Evolutionary conservation across 106 monocot genomes (phyloP).

Genomic region (Apostasia ramifera): DNA sequence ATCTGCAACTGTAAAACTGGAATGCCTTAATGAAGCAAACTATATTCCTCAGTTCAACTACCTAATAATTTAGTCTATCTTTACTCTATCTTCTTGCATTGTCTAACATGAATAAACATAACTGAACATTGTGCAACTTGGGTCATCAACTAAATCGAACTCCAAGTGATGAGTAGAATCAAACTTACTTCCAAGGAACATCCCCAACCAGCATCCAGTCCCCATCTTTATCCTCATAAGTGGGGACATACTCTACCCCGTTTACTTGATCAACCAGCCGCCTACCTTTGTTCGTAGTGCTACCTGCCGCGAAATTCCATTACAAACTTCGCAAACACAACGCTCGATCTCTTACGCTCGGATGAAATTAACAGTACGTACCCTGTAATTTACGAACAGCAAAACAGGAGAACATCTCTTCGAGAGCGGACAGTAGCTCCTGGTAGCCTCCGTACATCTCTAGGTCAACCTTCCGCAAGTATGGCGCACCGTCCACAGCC

Average conservation of each 20-base stretch:
- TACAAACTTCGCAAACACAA: not conserved
- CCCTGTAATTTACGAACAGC: constrained; percentile 27
- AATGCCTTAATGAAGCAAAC: not conserved
- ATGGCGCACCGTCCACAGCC: constrained; percentile 95
- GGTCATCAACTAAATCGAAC: not conserved
- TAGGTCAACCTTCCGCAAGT: constrained; percentile 88
- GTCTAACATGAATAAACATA: not conserved
- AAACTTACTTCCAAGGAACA: constrained; percentile 89
- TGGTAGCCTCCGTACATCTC: constrained; percentile 62
- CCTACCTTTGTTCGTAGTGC: constrained; percentile 41
- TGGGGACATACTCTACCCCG: constrained; percentile 78
- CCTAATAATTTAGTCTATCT: not conserved
- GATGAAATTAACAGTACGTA: not conserved
- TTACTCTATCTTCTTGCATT: no score
- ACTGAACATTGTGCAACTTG: not conserved
- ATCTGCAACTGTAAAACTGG: no score
- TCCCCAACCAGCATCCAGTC: constrained; percentile 98
- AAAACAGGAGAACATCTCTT: constrained; percentile 97
- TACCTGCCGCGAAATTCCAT: constrained; percentile 27
- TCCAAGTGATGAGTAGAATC: not conserved
- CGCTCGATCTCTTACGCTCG: not conserved
- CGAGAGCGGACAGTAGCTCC: constrained; percentile 64
- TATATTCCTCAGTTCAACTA: not conserved
- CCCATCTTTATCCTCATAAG: constrained; percentile 92
- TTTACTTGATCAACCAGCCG: constrained; percentile 80